phyloP scores from a whole-genome alignment of 306 rosid species.

The Vigna trinervia region DNA sequence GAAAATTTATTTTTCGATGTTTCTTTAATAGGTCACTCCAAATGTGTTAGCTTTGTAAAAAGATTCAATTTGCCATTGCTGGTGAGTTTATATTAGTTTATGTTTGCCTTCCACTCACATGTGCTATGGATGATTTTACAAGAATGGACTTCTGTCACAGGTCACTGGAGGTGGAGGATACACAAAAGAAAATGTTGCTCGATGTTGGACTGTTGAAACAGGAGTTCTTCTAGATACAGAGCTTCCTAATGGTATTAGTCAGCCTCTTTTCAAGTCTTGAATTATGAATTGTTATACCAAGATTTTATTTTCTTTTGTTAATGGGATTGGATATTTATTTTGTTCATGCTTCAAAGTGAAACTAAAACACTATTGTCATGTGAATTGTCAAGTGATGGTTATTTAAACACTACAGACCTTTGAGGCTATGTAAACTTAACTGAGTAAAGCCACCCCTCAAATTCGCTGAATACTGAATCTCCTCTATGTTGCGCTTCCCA shows the following conservation, averaged over 20 bases:
- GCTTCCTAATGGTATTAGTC: conserved; percentile 82
- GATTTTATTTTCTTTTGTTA: conserved; percentile 28
- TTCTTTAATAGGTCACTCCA: conserved; percentile 82
- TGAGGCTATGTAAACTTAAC: background rate
- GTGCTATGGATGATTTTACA: conserved; percentile 35
- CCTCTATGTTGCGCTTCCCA: background rate
- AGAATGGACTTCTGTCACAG: conserved; percentile 52
- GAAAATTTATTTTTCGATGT: conserved; percentile 38
- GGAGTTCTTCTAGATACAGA: conserved; percentile 96
- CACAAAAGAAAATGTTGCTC: conserved; percentile 98
- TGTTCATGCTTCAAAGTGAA: background rate
- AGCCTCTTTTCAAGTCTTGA: conserved; percentile 25
- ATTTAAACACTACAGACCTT: background rate
- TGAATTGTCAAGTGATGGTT: conserved; percentile 12
- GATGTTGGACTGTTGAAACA: conserved; percentile 97
- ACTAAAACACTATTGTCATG: conserved; percentile 10
- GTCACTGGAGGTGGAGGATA: conserved; percentile 99
- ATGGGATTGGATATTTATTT: conserved; percentile 26
- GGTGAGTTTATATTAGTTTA: conserved; percentile 59
- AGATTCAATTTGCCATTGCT: conserved; percentile 90
- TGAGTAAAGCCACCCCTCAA: background rate
- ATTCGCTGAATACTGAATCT: background rate
- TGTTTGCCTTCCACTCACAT: conserved; percentile 36
- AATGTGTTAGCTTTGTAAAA: conserved; percentile 94
- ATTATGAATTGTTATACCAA: conserved; percentile 20